Conservation (phyloP, 2,329 filamentous ascomycete genomes). For the Diaporthe sp. region DNA sequence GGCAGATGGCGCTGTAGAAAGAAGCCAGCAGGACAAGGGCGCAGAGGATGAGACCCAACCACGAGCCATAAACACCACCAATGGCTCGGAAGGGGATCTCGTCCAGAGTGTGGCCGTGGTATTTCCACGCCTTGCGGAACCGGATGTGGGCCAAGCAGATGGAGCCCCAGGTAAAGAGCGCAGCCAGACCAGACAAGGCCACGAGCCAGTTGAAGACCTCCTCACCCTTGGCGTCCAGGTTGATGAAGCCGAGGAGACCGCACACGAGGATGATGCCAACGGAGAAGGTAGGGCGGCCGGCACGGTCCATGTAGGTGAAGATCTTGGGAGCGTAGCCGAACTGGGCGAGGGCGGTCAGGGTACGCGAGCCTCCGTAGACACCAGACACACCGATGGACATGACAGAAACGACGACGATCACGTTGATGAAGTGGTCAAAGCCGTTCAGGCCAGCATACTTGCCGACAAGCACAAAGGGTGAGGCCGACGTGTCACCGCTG, state of each 20-base stretch:
- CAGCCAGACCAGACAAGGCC: conserved; percentile 75
- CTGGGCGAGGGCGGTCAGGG: conserved; percentile 70
- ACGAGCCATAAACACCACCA: conserved; percentile 75
- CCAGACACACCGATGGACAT: conserved; percentile 71
- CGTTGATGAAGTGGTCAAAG: conserved; percentile 71
- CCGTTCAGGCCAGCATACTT: conserved; percentile 66
- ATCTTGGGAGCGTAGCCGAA: conserved; percentile 71
- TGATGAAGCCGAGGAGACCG: conserved; percentile 65
- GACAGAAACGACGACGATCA: conserved; percentile 71
- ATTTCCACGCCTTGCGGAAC: conserved; percentile 75
- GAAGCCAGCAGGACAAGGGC: conserved; percentile 69
- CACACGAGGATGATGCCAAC: conserved; percentile 63
- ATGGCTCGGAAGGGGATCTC: conserved; percentile 77
- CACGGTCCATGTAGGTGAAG: conserved; percentile 68
- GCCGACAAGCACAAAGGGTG: conserved; percentile 72
- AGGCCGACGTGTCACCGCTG: conserved; percentile 60
- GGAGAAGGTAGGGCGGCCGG: conserved; percentile 68
- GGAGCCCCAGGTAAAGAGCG: conserved; percentile 79
- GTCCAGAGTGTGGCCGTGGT: conserved; percentile 72
- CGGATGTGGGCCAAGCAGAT: conserved; percentile 79
- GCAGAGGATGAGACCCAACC: conserved; percentile 72
- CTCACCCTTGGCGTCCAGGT: conserved; percentile 58
- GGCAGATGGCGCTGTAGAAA: conserved; percentile 55
- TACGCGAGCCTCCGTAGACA: conserved; percentile 72
- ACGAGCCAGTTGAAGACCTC: conserved; percentile 76